phyloP scores from a whole-genome alignment of 768 basidiomycete genomes.

The Leccinum barrowsii region DNA sequence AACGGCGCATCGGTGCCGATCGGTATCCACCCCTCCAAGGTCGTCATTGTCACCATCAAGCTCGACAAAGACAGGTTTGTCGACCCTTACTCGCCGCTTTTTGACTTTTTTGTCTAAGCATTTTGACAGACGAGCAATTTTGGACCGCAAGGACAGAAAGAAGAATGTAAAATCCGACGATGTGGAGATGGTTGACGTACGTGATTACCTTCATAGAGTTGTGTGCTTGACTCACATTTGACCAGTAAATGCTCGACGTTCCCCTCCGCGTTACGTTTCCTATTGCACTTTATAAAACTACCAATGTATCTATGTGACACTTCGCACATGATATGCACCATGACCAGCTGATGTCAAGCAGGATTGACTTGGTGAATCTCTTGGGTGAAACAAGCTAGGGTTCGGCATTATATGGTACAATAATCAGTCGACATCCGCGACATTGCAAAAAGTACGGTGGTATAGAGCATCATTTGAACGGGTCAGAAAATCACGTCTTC shows the following conservation, averaged over 20 bases:
- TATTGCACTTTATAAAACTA: constrained; percentile 43
- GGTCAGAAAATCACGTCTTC: constrained; percentile 88
- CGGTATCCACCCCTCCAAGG: constrained; percentile 95
- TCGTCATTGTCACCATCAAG: constrained; percentile 91
- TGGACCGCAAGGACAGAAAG: constrained; percentile 83
- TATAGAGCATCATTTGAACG: constrained; percentile 6
- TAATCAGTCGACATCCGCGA: background rate
- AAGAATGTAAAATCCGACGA: constrained; percentile 56
- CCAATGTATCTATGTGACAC: constrained; percentile 63
- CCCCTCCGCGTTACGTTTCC: constrained; percentile 8
- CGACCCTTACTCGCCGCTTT: background rate
- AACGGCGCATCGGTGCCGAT: constrained; percentile 93
- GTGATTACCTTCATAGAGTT: constrained; percentile 31
- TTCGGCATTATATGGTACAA: constrained; percentile 12
- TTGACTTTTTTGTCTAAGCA: constrained; percentile 6
- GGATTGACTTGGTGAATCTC: background rate
- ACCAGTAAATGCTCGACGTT: constrained; percentile 22
- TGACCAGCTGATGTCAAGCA: constrained; percentile 26
- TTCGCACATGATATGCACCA: constrained; percentile 55
- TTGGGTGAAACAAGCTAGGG: constrained; percentile 8
- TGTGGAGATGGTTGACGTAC: constrained; percentile 78
- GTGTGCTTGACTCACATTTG: constrained; percentile 10
- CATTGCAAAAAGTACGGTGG: constrained; percentile 9
- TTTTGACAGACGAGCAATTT: constrained; percentile 64
- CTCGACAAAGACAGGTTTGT: constrained; percentile 83